Evolutionary conservation across 768 basidiomycete species (phyloP), one percentile per base, ranked within the genome.

Genomic region (Calvatia gigantea): DNA sequence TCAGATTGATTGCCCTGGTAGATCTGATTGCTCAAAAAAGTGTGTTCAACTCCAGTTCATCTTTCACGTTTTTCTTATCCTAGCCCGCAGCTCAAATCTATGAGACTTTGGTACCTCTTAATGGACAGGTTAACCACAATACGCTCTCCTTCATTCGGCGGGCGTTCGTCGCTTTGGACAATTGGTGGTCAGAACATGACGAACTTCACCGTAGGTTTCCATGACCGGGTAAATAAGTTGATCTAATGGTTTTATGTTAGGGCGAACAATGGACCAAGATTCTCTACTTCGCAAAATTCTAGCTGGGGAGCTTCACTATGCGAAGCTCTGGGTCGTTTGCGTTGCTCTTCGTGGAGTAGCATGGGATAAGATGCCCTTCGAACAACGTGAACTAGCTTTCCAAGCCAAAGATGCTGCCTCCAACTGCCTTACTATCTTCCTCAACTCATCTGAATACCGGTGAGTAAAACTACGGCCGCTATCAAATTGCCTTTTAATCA

Each of bases 281-380:
- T 84, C 89, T 7, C 76, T 97, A 11, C 78, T 94, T 31, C 83
- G 93, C 46, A 94, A 92, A 72, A 85, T 98, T 45, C 83, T 97
- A 19, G 85, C 85, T 2, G 89, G 88, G 4, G 94, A 97, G 66
- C 75, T 96, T 48, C 86, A 94, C 65, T 94, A 96, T 66, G 91
- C 94, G 27, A 95, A 96, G 68, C 77, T 98, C 4, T 97, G 94
- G 94, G 82, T 96, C 29, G 88, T 94, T 19, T 97, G 94, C 66
- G 87, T 96, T 21, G 93, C 93, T 11, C 74, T 98, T 43, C 83
- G 94, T 57, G 94, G 94, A 15, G 90, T 89, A 23, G 84, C 90
- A 4, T 98, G 94, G 94, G 94, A 97, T 65, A 94, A 94, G 70
- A 92, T 97, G 87, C 85, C 92, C 3, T 92, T 90, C 58, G 94